A percentile compares a stretch with the other conserved stretches of the same genome.
Conservation (phyloP, 768 basidiomycete species). For the Calocybe gangraenosa region DNA sequence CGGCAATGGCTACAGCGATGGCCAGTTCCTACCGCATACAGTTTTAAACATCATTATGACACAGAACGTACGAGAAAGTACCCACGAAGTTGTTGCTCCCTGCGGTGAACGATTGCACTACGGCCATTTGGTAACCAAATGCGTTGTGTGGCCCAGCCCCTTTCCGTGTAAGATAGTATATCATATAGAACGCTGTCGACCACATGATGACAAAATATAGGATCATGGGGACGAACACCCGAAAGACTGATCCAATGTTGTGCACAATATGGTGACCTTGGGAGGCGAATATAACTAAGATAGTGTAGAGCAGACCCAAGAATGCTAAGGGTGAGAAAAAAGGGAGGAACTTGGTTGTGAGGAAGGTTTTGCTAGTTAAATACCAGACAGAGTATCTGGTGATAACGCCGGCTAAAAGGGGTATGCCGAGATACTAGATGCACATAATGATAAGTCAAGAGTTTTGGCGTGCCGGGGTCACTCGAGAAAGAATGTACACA, state of each 20-base stretch:
- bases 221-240: conserved; percentile 76
- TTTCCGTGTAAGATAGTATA: conserved; percentile 43
- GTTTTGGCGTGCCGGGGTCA: background rate
- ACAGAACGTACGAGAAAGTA: conserved; percentile 1
- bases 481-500: conserved; percentile 34
- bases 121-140: conserved; percentile 66
- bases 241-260: conserved; percentile 73
- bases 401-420: conserved; percentile 64
- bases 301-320: conserved; percentile 77
- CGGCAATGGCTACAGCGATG: conserved; percentile 76
- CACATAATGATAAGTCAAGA: conserved; percentile 2
- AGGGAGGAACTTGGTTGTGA: conserved; percentile 60
- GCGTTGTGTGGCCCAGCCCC: conserved; percentile 16
- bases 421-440: conserved; percentile 78
- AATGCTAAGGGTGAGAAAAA: conserved; percentile 65
- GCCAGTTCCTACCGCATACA: conserved; percentile 57
- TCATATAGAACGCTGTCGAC: conserved; percentile 52
- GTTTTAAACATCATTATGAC: background rate
- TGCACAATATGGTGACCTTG: conserved; percentile 66
- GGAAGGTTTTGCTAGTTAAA: conserved; percentile 40
- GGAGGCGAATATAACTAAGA: conserved; percentile 71
- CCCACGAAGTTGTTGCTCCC: conserved; percentile 75
- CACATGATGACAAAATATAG: conserved; percentile 81
- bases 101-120: conserved; percentile 76
- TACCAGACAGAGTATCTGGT: conserved; percentile 57